Evolutionary conservation across 805 yeast genomes (phyloP).

Genomic region (Wickerhamomyces ciferrii): DNA sequence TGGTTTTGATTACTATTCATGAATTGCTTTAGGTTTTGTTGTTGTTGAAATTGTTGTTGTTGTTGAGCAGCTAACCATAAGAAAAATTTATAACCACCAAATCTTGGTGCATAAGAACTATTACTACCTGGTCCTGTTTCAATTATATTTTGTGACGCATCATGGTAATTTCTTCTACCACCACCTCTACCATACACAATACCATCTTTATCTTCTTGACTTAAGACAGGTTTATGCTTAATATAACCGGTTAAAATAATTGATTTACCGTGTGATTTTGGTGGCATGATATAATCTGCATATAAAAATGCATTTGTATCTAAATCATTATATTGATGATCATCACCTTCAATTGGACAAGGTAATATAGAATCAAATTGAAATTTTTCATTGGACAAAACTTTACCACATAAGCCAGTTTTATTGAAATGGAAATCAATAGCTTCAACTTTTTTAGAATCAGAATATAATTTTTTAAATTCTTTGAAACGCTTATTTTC

Average conservation of each 20-base stretch:
- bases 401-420: constrained; percentile 58
- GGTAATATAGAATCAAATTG: constrained; percentile 22
- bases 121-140: constrained; percentile 45
- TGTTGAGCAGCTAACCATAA: constrained; percentile 16
- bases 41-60: constrained; percentile 10
- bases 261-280: constrained; percentile 56
- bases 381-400: constrained; percentile 29
- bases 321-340: constrained; percentile 29
- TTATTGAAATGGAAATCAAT: constrained; percentile 41
- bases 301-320: constrained; percentile 35
- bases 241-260: constrained; percentile 79
- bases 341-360: constrained; percentile 32
- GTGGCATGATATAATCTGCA: constrained; percentile 58
- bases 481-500: constrained; percentile 40
- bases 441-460: constrained; percentile 13
- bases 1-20: constrained; percentile 9
- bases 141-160: constrained; percentile 31
- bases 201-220: constrained; percentile 62
- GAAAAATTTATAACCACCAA: constrained; percentile 47
- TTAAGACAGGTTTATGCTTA: constrained; percentile 55
- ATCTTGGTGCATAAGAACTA: constrained; percentile 38
- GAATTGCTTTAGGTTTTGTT: constrained; percentile 8
- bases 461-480: constrained; percentile 20
- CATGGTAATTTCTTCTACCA: constrained; percentile 26
- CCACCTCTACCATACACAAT: constrained; percentile 43